Evolutionary conservation across 2,329 filamentous ascomycete species (phyloP), one percentile per base, ranked within the genome.

Genomic region (Chaetomium globosum): DNA sequence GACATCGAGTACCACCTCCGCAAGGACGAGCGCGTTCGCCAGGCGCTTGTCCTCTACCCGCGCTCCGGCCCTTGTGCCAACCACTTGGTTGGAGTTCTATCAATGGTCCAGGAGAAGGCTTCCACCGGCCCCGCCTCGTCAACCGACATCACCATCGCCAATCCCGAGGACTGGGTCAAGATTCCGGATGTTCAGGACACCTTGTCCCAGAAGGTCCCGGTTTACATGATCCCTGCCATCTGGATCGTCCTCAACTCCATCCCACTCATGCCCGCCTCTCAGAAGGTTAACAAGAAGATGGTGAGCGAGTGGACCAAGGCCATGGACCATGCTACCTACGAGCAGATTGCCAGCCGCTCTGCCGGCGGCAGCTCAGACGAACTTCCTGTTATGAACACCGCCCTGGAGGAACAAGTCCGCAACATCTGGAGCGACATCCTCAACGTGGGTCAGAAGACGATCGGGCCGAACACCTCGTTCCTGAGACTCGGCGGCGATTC

Each of bases 1-100:
- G 81, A 80, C 71, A 79, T 80, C 61, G 84, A 79, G 72, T 77
- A 76, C 66, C 78, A 77, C 63, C 71, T 75, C 26, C 78, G 61
- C 67, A 75, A 68, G 63, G 65, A 75, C 2, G 75, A 75, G 16
- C 75, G 73, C 2, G 74, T 77, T 3, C 75, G 82, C 0, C 80
- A 82, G 30, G 80, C 77, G 0, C 82, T 84, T 65, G 81, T 85
- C 7, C 79, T 84, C 64, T 64, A 68, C 4, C 72, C 72, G 2
- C 66, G 66, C 51, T 59, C 26, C 1, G 70, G 70, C 7, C 67
- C 67, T 1, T 71, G 64, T 39, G 67, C 67, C 52, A 61, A 65
- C 3, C 61, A 48, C 43, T 26, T 72, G n/a, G 69, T 71, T 10
- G 68, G 67, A 2, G 53, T 69, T 1, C 10, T 72, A n/a, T 63